These are phyloP conservation scores for Sodiomyces alkalinus DNA, from an alignment of 2,329 filamentous ascomycete genomes.

Conservation along the genomic window DNA sequence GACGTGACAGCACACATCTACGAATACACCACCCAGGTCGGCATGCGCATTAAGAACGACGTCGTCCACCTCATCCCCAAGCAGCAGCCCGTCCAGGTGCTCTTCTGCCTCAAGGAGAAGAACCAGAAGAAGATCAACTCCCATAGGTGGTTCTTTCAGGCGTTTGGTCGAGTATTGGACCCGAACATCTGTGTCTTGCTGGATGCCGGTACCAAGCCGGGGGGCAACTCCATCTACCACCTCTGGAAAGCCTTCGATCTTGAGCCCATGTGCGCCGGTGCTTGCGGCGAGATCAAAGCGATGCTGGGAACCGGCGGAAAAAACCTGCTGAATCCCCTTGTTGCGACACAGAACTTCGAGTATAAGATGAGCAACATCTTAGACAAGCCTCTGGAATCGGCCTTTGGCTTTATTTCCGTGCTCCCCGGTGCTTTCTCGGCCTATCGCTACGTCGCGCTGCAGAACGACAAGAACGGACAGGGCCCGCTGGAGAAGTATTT, in stretches of 20 bases:
- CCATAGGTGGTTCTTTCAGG: constrained; percentile 97
- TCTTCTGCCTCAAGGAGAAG: constrained; percentile 98
- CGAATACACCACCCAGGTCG: constrained; percentile 82
- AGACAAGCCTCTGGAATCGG: constrained; percentile 92
- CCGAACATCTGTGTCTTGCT: constrained; percentile 95
- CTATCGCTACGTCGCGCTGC: constrained; percentile 84
- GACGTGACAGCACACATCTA: constrained; percentile 97
- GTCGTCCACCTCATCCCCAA: constrained; percentile 74
- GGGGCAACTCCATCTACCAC: constrained; percentile 89
- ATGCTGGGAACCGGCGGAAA: constrained; percentile 79
- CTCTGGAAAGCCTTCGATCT: constrained; percentile 98
- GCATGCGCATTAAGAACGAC: constrained; percentile 77
- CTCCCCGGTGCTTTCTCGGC: constrained; percentile 97
- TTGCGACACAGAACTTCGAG: constrained; percentile 96
- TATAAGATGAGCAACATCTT: constrained; percentile 99
- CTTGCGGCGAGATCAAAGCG: constrained; percentile 97
- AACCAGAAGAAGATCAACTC: constrained; percentile 99
- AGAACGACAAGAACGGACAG: constrained; percentile 90
- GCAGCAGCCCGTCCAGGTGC: constrained; percentile 83
- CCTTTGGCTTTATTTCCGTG: constrained; percentile 95
- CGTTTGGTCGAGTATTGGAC: constrained; percentile 80
- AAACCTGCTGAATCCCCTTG: constrained; percentile 81
- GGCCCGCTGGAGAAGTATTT: constrained; percentile 96
- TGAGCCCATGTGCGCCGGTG: constrained; percentile 92
- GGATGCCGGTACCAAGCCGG: constrained; percentile 90